These are phyloP conservation scores for Pseudonectria buxi DNA, from an alignment of 2,329 filamentous ascomycete genomes.

Conservation along the genomic window DNA sequence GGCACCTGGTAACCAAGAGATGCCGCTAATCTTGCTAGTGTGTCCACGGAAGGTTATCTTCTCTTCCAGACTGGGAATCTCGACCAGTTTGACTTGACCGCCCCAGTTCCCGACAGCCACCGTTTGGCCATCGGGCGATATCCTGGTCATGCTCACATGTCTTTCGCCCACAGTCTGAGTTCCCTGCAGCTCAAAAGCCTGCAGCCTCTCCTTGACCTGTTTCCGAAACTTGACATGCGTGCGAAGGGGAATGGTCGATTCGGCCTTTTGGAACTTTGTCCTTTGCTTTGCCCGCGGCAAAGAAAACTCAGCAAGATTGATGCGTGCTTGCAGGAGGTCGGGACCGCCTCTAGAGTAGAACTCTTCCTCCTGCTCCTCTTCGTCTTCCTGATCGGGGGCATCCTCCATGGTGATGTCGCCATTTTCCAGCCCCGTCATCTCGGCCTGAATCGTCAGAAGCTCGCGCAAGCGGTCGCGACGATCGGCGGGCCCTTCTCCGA, in stretches of 20 bases:
- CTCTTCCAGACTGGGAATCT: constrained; percentile 74
- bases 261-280: constrained; percentile 68
- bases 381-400: constrained; percentile 51
- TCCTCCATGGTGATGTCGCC: constrained; percentile 59
- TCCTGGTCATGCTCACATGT: constrained; percentile 84
- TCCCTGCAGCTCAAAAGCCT: constrained; percentile 83
- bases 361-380: constrained; percentile 77
- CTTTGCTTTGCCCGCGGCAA: constrained; percentile 74
- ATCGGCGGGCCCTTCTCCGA: constrained; percentile 83
- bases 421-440: constrained; percentile 49
- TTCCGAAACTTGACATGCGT: constrained; percentile 93
- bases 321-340: constrained; percentile 67
- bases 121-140: constrained; percentile 76
- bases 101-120: constrained; percentile 92
- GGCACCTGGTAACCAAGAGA: constrained; percentile 83
- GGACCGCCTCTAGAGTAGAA: constrained; percentile 84
- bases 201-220: constrained; percentile 73
- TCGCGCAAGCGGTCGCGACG: constrained; percentile 80
- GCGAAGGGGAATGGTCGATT: constrained; percentile 75
- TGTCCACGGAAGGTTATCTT: constrained; percentile 74
- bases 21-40: constrained; percentile 79
- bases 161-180: constrained; percentile 89
- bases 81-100: constrained; percentile 78
- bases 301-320: constrained; percentile 75
- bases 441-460: constrained; percentile 66